Base-by-base conservation (phyloP, 1,139 yeast species). In the Ogataea hybrid region DNA sequence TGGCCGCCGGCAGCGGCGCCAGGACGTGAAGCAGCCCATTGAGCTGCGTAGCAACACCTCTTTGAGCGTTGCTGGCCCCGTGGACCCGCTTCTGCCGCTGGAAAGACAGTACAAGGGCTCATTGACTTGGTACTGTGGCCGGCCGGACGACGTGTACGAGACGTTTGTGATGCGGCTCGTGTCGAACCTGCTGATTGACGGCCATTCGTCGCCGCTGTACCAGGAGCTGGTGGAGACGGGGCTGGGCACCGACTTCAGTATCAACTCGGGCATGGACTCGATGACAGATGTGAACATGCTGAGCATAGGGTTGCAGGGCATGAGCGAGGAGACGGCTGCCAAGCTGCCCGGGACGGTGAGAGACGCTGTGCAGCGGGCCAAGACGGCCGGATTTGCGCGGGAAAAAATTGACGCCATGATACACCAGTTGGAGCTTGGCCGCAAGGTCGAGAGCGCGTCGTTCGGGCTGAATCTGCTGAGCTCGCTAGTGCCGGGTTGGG, bases 171-270 rank as follows among this genome's bases (percentile, higher is more conserved):
- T 92, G 75, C 84, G 81, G 47, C 69, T 90, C 6, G 68, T 90
- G 37, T 79, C 86, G 18, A 77, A 82, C 14, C 68, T 94, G 45
- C 68, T 94, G 28, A 77, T 85, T 54, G 97, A 88, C 60, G 97
- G 98, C 1, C 97, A 90, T 58, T 84, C 92, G 11, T 84, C 97
- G 9, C 92, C 96, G 6, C 72, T 92, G 42, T 87, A 90, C 63
- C 88, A 89, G 63, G 79, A 79, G 18, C 70, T 92, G 45, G 84
- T 92, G 47, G 98, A 92, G 61, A 67, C 84, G 8, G 95, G 94
- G 2, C 63, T 81, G 35, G 97, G 95, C 31, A 80, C 86, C 37
- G 97, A 92, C 54, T 92, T 84, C 61, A 71, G 94, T 0, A 86
- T 90, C 6, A 94, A 94, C 57, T 72, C 96, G 0, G 98, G 98